phyloP scores from a whole-genome alignment of 305 asterid genomes.

The Lippia alba region DNA sequence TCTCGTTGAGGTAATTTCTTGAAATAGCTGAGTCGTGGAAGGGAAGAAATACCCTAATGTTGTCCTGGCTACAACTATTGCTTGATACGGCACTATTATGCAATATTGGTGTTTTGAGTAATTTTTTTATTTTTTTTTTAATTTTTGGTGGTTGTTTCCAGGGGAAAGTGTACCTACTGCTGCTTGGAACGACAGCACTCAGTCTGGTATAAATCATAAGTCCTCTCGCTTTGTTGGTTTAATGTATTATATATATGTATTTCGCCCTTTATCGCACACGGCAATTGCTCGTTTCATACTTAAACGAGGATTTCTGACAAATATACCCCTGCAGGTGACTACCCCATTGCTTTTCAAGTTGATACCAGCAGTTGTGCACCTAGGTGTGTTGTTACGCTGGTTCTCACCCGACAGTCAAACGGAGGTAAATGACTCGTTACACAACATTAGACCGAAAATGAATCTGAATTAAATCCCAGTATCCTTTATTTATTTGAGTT shows the following conservation, averaged over 20 bases:
- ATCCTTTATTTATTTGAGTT: background rate
- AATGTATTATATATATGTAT: background rate
- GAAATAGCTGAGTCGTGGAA: background rate
- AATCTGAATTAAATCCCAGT: background rate
- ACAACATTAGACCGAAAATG: too few species aligned
- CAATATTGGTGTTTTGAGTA: conserved; percentile 5
- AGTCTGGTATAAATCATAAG: conserved; percentile 72
- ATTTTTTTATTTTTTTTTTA: conserved; percentile 11
- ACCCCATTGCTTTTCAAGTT: conserved; percentile 97
- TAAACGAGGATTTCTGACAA: conserved; percentile 23
- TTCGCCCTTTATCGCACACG: background rate
- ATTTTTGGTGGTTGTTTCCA: conserved; percentile 30
- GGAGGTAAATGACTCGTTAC: conserved; percentile 57
- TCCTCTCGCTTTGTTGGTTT: conserved; percentile 30
- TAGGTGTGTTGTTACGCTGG: conserved; percentile 93
- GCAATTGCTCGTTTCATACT: conserved; percentile 24
- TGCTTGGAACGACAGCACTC: conserved; percentile 98
- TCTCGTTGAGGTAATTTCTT: conserved; percentile 86
- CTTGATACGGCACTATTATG: background rate
- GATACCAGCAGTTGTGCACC: conserved; percentile 97
- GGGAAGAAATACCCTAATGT: conserved; percentile 6
- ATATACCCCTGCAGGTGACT: conserved; percentile 67
- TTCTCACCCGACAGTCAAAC: conserved; percentile 79
- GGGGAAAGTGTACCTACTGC: conserved; percentile 96
- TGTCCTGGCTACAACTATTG: background rate